phyloP scores from a whole-genome alignment of 441 rosid genomes.

The Euphorbia schlechtendalii region DNA sequence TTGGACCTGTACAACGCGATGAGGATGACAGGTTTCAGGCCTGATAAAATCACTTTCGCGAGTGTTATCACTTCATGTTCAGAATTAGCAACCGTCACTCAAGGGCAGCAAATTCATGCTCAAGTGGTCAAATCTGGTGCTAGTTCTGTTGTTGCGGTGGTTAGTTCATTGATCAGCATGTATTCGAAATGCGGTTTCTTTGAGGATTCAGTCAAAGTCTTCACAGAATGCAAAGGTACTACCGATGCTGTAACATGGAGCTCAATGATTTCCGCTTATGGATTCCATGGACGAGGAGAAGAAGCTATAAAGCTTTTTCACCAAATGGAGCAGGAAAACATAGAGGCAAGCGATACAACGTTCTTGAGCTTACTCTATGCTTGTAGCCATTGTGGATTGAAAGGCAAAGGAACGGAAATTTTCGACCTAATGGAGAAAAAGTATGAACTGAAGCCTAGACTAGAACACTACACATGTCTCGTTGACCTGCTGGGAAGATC shows the following conservation, averaged over 20 bases:
- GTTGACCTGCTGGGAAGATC: conserved; percentile 82
- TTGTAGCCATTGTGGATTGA: conserved; percentile 82
- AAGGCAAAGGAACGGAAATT: conserved; percentile 57
- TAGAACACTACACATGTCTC: conserved; percentile 69
- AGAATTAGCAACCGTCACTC: conserved; percentile 70
- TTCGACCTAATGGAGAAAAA: conserved; percentile 53
- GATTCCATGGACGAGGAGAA: conserved; percentile 73
- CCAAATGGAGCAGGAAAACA: conserved; percentile 37
- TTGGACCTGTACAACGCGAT: conserved; percentile 54
- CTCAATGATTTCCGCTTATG: conserved; percentile 80
- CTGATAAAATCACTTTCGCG: conserved; percentile 64
- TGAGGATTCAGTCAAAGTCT: conserved; percentile 60
- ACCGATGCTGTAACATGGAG: conserved; percentile 68
- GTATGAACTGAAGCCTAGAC: conserved; percentile 48
- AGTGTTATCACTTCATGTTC: conserved; percentile 79
- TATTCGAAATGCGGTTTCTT: conserved; percentile 81
- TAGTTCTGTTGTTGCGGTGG: conserved; percentile 38
- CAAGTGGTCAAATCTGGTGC: conserved; percentile 61
- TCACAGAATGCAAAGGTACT: conserved; percentile 41
- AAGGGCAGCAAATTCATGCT: conserved; percentile 86
- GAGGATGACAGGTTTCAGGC: conserved; percentile 55
- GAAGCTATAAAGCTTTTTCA: conserved; percentile 62
- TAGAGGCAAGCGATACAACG: conserved; percentile 60
- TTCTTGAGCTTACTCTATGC: conserved; percentile 81
- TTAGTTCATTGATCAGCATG: conserved; percentile 70